Base-by-base conservation (phyloP, 352 stramenopile genomes). In the Phytophthora multivora region DNA sequence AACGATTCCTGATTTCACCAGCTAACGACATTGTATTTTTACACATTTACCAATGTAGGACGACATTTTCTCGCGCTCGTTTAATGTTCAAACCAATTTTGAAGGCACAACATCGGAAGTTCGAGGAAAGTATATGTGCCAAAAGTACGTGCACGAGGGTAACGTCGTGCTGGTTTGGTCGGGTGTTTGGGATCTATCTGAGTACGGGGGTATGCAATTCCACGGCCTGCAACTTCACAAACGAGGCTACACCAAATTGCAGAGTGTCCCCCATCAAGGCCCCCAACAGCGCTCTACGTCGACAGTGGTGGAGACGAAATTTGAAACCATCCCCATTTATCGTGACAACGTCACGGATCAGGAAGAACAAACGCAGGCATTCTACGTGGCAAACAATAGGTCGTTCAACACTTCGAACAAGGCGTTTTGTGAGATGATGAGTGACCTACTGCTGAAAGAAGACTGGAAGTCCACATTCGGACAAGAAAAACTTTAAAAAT, bases 241-340 rank as follows among this genome's bases (percentile, higher is more conserved):
- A 66, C 63, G 52, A 11, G 66, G 66, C 2, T 68, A 40, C 31
- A 38, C 67, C 7, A 50, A 51, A 40, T 36, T 74, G 10, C 50
- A 46, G 0, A 58, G 50, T 10, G 45, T 40, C 8, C 13, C n/a
- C 40, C 35, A 23, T 21, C 21, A 56, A 42, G 60, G 52, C 1
- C 51, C 28, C 2, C 42, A 42, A 5, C 28, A 67, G 4, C 13
- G 28, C 7, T 64, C 47, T 12, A 64, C 42, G 11, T 51, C 47
- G 19, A 77, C 76, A 3, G 54, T 75, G 6, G 62, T 88, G 42
- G 73, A 88, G 51, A 73, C 64, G 19, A 73, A 61, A 49, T 66
- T 76, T 19, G 64, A 76, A 25, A 75, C 69, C 5, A 59, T 69
- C 1, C 76, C 79, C 19, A 58, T 81, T 31, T 71, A 86, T n/a